Percentiles rank a stretch among this genome's conserved stretches.
These are phyloP conservation scores for Irpex sp. DNA, from an alignment of 1,284 basidiomycete genomes.

Conservation along the genomic window DNA sequence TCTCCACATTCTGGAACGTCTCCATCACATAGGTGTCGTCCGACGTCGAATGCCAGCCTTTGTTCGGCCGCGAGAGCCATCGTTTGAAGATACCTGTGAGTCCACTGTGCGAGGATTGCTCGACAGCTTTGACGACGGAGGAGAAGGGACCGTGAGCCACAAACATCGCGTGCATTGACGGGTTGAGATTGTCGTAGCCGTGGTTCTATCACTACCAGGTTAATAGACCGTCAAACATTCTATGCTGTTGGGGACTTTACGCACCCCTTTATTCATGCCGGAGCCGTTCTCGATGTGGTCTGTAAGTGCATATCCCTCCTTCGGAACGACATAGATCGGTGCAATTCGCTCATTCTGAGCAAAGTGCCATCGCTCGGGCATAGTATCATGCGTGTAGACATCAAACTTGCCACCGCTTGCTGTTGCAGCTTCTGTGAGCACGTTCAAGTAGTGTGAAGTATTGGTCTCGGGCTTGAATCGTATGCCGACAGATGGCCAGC, in stretches of 20 bases:
- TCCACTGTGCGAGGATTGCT: constrained; percentile 27
- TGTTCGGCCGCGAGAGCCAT: constrained; percentile 31
- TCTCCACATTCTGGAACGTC: constrained; percentile 77
- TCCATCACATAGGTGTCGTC: constrained; percentile 70
- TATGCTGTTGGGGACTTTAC: not conserved
- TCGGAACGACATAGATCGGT: constrained; percentile 81
- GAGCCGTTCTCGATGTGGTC: constrained; percentile 55
- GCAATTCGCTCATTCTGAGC: constrained; percentile 69
- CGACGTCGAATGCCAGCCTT: constrained; percentile 62
- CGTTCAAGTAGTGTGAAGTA: constrained; percentile 45
- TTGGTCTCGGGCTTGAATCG: constrained; percentile 64
- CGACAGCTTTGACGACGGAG: constrained; percentile 52
- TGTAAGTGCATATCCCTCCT: constrained; percentile 70
- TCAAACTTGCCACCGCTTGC: constrained; percentile 58
- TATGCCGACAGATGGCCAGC: constrained; percentile 84
- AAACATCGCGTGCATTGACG: constrained; percentile 85
- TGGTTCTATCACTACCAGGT: constrained; percentile 48
- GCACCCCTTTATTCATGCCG: constrained; percentile 72
- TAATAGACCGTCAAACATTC: not conserved
- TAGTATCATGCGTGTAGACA: constrained; percentile 75
- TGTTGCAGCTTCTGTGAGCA: constrained; percentile 46
- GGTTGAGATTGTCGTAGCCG: constrained; percentile 75
- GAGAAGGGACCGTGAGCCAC: constrained; percentile 87
- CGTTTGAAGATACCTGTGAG: constrained; percentile 17
- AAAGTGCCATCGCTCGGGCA: constrained; percentile 81